These are phyloP conservation scores for Galerina marginata DNA, from an alignment of 768 basidiomycete genomes.

Conservation along the genomic window DNA sequence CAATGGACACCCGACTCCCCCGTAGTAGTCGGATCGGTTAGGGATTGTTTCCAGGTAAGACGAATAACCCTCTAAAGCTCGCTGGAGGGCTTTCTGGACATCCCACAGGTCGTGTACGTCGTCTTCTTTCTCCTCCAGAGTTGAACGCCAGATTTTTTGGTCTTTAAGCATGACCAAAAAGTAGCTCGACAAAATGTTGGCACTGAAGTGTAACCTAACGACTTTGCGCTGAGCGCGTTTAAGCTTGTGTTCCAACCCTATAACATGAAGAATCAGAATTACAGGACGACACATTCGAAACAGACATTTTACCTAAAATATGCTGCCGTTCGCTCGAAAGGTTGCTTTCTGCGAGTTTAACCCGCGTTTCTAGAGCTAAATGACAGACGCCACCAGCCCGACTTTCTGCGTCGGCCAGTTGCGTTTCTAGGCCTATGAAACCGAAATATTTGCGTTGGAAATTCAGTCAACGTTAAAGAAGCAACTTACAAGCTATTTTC, in stretches of 20 bases:
- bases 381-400: too few relatives aligned
- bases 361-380: too few relatives aligned
- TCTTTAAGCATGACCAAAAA: background rate
- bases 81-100: background rate
- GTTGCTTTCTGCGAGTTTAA: too few relatives aligned
- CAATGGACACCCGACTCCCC: background rate
- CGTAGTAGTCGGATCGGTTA: background rate
- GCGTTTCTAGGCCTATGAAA: too few relatives aligned
- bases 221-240: background rate
- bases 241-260: background rate
- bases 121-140: background rate
- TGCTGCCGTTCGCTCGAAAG: too few relatives aligned
- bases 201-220: background rate
- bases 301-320: too few relatives aligned
- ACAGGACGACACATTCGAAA: too few relatives aligned
- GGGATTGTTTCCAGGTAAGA: background rate
- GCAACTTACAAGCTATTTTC: too few relatives aligned
- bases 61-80: background rate
- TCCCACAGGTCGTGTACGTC: conserved; percentile 1
- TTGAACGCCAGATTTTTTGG: background rate
- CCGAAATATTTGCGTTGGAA: too few relatives aligned
- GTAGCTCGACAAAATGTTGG: background rate
- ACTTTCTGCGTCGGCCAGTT: too few relatives aligned
- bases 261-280: too few relatives aligned
- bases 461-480: too few relatives aligned